Evolutionary conservation across 805 yeast species (phyloP), one percentile per base, ranked within the genome.

Genomic region (Monosporozyma servazzii): DNA sequence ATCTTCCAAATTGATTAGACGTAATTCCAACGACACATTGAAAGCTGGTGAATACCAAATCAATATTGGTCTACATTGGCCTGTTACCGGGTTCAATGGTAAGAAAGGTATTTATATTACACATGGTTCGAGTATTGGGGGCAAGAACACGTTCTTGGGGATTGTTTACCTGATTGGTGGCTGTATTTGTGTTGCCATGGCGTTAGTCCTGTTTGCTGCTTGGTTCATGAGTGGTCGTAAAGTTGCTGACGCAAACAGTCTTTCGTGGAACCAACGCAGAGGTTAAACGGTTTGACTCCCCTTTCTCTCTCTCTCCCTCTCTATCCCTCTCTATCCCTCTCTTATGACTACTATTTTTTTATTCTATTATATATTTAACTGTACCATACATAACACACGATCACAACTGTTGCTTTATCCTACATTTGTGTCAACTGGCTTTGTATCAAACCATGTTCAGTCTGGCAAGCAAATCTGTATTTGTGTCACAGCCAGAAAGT

Each of bases 101-200:
- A 76, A 78, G 51, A 86, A 86, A 65, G 79, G 76, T 51, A 66
- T 86, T 25, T 86, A 79, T 60, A 57, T 86, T 27, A 77, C 87
- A 3, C 88, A 88, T 42, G 76, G 87, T 54, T 81, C 88, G 2
- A 82, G 78, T 5, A 76, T 83, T 55, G 95, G 95, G 15, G 91
- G 93, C 23, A 83, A 82, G 66, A 86, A 86, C 65, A 65, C 75
- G 40, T 86, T 86, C 61, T 68, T 86, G 56, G 95, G 93, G 31
- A 74, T 80, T 48, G 72, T 80, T 40, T 86, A 90, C 85, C 76
- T 86, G 56, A 86, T 78, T 31, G 85, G 82, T 48, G 95, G 93
- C 21, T 83, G 82, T 30, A 69, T 86, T 13, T 84, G 90, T 64
- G 70, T 82, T 31, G 60, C 80, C 1, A 68, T 85, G 57, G 81